Evolutionary conservation across 2,329 filamentous ascomycete genomes (phyloP).

Genomic region (Microcera coccophila): DNA sequence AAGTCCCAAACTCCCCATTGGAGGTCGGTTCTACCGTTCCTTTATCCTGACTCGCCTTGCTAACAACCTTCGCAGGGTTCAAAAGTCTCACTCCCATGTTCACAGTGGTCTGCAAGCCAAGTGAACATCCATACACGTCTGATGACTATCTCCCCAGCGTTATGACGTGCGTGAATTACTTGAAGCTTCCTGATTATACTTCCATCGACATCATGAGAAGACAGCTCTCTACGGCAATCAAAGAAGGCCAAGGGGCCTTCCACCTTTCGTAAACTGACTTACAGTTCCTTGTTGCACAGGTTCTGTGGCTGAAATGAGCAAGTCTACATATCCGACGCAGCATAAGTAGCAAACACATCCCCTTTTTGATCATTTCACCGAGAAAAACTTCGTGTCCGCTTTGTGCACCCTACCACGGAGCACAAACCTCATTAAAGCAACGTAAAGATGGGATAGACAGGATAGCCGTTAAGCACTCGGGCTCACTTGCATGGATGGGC

Average conservation of each 20-base stretch:
- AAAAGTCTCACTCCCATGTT: conserved; percentile 97
- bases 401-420: conserved; percentile 25
- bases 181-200: conserved; percentile 95
- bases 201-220: conserved; percentile 70
- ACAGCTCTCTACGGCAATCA: conserved; percentile 80
- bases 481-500: conserved; percentile 25
- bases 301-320: conserved; percentile 1
- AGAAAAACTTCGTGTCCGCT: conserved; percentile 17
- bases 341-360: conserved; percentile 6
- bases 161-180: conserved; percentile 99
- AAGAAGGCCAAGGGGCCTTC: conserved; percentile 95
- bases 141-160: conserved; percentile 99
- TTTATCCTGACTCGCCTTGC: conserved; percentile 12
- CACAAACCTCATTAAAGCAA: conserved; percentile 15
- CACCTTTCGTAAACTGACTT: conserved; percentile 67
- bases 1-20: conserved; percentile 95
- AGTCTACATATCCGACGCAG: not conserved
- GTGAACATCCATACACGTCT: conserved; percentile 85
- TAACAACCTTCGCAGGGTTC: conserved; percentile 64
- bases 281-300: not conserved
- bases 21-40: conserved; percentile 61
- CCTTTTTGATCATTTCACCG: conserved; percentile 9
- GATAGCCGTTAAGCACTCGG: conserved; percentile 9
- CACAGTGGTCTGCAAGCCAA: conserved; percentile 98
- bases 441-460: conserved; percentile 26